These are phyloP conservation scores for Tricholoma bakamatsutake DNA, from an alignment of 768 basidiomycete species.

Conservation along the genomic window DNA sequence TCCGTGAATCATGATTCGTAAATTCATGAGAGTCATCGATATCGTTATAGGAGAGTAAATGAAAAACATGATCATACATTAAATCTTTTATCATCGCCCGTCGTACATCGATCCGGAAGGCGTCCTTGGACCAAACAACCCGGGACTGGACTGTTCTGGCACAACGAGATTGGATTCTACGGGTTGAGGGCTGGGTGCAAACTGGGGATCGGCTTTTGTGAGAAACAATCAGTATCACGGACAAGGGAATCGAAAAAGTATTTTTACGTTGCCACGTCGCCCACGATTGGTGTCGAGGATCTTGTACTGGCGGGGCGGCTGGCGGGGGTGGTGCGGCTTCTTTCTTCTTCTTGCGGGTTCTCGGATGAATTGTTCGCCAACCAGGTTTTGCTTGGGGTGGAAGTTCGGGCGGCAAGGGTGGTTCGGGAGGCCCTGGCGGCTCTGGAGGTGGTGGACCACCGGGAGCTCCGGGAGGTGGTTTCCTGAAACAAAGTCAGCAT, in stretches of 20 bases:
- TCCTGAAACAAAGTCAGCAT: conserved; percentile 23
- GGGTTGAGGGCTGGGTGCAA: conserved; percentile 56
- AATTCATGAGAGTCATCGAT: not conserved
- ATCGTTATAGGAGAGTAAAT: not conserved
- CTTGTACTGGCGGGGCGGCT: conserved; percentile 17
- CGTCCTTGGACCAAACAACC: conserved; percentile 77
- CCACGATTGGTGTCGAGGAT: conserved; percentile 37
- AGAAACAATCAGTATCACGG: conserved; percentile 1
- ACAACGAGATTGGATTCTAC: conserved; percentile 55
- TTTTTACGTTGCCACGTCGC: conserved; percentile 60
- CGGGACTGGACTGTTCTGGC: conserved; percentile 52
- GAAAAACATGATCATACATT: not conserved
- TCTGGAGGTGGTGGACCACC: conserved; percentile 40
- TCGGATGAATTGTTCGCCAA: conserved; percentile 52
- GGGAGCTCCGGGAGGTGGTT: conserved; percentile 38
- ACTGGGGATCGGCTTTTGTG: conserved; percentile 48
- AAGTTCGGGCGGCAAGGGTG: conserved; percentile 38
- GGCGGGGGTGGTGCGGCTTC: conserved; percentile 30
- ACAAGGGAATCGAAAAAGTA: not conserved
- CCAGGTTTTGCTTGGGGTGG: conserved; percentile 41
- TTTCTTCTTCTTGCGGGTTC: conserved; percentile 36
- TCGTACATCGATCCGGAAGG: conserved; percentile 32
- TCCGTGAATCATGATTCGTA: not conserved
- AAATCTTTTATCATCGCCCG: not conserved
- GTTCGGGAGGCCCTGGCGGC: conserved; percentile 19